These are phyloP conservation scores for Aspergillus indologenus DNA, from an alignment of 495 filamentous ascomycete genomes.

Conservation along the genomic window DNA sequence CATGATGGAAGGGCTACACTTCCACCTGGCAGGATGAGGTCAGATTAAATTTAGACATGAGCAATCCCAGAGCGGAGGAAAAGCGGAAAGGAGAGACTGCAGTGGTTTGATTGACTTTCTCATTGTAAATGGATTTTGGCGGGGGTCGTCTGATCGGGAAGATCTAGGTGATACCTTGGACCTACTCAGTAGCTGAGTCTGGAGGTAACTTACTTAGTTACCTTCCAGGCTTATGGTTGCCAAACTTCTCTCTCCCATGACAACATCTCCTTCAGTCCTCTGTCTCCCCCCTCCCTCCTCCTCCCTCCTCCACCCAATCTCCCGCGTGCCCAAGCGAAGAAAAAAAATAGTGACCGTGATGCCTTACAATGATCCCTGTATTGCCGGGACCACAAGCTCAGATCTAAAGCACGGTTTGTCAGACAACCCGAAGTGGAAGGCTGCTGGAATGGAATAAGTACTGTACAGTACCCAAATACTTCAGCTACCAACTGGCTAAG, in stretches of 20 bases:
- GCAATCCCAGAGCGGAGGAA: no score
- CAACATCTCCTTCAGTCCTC: background rate
- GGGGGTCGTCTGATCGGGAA: background rate
- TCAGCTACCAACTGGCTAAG: constrained; percentile 2
- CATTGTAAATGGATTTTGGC: background rate
- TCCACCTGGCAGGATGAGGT: background rate
- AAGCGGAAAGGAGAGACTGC: no score
- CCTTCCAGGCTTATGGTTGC: background rate
- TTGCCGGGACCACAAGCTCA: background rate
- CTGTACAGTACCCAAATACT: background rate
- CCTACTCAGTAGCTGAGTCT: no score
- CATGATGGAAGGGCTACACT: background rate
- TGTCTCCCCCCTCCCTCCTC: no score
- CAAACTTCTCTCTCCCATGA: background rate
- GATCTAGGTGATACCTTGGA: no score
- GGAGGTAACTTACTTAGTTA: no score
- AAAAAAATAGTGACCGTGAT: background rate
- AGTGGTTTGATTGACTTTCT: background rate
- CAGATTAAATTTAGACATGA: background rate
- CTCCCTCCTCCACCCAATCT: no score
- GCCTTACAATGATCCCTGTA: background rate
- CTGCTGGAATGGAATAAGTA: background rate
- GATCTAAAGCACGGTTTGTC: background rate
- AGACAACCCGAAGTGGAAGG: background rate
- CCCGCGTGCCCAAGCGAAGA: background rate